These are phyloP conservation scores for Penicillium vulpinum DNA, from an alignment of 2,329 filamentous ascomycete genomes.

Conservation along the genomic window DNA sequence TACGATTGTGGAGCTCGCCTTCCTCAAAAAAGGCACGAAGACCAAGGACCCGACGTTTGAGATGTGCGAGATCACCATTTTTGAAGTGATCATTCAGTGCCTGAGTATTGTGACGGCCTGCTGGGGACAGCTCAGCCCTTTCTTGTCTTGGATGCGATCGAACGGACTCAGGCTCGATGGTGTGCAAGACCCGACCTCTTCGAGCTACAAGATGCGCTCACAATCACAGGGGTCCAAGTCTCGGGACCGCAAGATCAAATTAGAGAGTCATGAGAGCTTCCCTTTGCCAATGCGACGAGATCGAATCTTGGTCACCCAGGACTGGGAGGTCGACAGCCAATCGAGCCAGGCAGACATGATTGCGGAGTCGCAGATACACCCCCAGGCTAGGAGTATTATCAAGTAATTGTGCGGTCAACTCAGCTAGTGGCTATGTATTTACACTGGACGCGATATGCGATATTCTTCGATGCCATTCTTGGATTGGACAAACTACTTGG, in stretches of 20 bases:
- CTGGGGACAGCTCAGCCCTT: constrained; percentile 23
- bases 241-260: neutral
- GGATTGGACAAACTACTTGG: too few relatives aligned
- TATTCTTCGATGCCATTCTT: neutral
- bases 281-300: neutral
- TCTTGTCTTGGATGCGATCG: constrained; percentile 17
- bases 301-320: constrained; percentile 11
- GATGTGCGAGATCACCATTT: constrained; percentile 22
- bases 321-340: constrained; percentile 16
- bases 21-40: constrained; percentile 9
- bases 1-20: constrained; percentile 15
- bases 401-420: neutral
- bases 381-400: neutral
- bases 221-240: constrained; percentile 3
- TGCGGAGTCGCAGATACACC: neutral
- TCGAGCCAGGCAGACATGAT: constrained; percentile 14
- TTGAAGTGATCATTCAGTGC: constrained; percentile 21
- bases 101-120: constrained; percentile 28
- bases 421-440: neutral
- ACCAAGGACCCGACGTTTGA: constrained; percentile 19
- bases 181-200: constrained; percentile 9
- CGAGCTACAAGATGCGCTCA: constrained; percentile 5
- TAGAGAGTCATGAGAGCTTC: neutral
- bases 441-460: neutral
- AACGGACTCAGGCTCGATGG: constrained; percentile 15